A percentile compares a stretch with the other conserved stretches of the same genome.
Evolutionary conservation across 1,284 basidiomycete species (phyloP).

Genomic region (Coniferiporia weirii): DNA sequence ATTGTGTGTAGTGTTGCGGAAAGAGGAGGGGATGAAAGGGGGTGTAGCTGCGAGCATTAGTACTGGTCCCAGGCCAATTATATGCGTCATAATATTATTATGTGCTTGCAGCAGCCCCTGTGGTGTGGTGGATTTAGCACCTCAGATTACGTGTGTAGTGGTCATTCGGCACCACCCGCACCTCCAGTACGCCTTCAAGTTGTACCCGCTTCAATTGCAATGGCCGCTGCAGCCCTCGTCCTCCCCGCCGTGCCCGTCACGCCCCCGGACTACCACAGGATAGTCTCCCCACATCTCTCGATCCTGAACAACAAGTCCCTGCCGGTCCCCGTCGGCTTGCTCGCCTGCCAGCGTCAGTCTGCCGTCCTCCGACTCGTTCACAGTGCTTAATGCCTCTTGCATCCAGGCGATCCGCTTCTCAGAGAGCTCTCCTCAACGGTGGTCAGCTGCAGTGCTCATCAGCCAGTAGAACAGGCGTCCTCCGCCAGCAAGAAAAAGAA

Average conservation of each 20-base stretch:
- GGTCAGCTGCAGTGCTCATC: slow-evolving; percentile 41
- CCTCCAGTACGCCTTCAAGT: not conserved
- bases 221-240: slow-evolving; percentile 33
- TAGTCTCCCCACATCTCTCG: slow-evolving; percentile 49
- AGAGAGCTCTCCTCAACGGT: slow-evolving; percentile 50
- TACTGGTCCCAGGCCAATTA: not conserved
- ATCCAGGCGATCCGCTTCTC: slow-evolving; percentile 60
- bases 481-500: slow-evolving; percentile 43
- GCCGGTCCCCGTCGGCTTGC: slow-evolving; percentile 62
- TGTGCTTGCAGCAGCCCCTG: too few relatives aligned
- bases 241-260: slow-evolving; percentile 33
- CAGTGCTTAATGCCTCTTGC: slow-evolving; percentile 11
- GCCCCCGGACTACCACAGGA: slow-evolving; percentile 56
- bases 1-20: slow-evolving; percentile 18
- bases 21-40: not conserved
- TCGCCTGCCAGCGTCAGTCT: slow-evolving; percentile 64
- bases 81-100: slow-evolving; percentile 7
- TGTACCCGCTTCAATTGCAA: slow-evolving; percentile 23
- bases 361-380: slow-evolving; percentile 16
- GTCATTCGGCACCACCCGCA: not conserved
- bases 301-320: slow-evolving; percentile 45
- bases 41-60: not conserved
- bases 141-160: not conserved
- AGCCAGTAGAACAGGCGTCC: slow-evolving; percentile 32
- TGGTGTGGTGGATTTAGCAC: not conserved